These are phyloP conservation scores for Aspergillus sp. DNA, from an alignment of 2,329 filamentous ascomycete species.

Conservation along the genomic window DNA sequence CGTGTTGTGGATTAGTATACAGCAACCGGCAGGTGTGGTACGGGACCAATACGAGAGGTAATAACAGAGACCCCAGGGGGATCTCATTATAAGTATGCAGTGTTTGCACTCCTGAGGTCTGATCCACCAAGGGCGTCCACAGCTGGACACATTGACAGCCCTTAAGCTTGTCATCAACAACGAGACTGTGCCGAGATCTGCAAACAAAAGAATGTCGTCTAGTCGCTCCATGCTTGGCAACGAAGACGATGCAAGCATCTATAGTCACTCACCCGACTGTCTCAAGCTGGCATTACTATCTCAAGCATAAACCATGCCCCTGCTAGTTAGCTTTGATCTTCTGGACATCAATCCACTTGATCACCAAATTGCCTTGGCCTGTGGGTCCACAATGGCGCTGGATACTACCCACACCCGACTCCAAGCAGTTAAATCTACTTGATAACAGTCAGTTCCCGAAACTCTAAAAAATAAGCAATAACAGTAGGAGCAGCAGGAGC, in stretches of 20 bases:
- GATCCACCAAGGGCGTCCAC: neutral
- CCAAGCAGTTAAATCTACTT: too few species aligned
- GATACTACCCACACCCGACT: conserved; percentile 14
- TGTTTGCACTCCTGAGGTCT: neutral
- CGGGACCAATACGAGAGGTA: too few species aligned
- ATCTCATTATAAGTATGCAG: neutral
- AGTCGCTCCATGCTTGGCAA: neutral
- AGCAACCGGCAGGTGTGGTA: too few species aligned
- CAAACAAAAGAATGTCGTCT: neutral
- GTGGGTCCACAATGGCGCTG: conserved; percentile 20
- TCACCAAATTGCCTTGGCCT: conserved; percentile 18
- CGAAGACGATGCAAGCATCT: neutral
- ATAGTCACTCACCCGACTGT: neutral
- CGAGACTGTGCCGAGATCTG: neutral
- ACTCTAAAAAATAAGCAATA: too few species aligned
- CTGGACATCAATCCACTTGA: conserved; percentile 20
- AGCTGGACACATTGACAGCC: neutral
- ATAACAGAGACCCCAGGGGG: too few species aligned
- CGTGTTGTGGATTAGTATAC: too few species aligned
- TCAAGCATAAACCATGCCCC: neutral
- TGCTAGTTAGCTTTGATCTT: conserved; percentile 1
- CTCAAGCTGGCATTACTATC: neutral
- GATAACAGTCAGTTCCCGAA: too few species aligned
- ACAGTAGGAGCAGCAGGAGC: too few species aligned
- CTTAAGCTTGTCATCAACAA: neutral